These are phyloP conservation scores for Colletotrichum acutatum DNA, from an alignment of 2,329 filamentous ascomycete species.

Conservation along the genomic window DNA sequence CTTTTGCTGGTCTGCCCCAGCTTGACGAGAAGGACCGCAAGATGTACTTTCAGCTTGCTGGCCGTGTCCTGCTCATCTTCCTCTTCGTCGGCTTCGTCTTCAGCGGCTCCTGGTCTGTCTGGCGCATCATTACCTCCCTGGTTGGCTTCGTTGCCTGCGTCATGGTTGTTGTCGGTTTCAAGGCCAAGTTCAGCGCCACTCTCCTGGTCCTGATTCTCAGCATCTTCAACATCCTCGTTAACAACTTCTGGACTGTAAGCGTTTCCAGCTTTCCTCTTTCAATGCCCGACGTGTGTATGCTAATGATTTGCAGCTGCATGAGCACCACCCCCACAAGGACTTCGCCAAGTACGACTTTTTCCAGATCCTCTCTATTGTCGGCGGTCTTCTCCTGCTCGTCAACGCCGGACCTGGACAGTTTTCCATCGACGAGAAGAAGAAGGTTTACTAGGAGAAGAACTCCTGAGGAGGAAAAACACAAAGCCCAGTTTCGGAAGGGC, in stretches of 20 bases:
- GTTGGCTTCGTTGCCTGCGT: constrained; percentile 91
- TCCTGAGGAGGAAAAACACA: constrained; percentile 6
- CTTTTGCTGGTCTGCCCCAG: constrained; percentile 91
- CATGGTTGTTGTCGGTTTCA: constrained; percentile 99
- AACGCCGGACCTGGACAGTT: constrained; percentile 99
- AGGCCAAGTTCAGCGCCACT: constrained; percentile 98
- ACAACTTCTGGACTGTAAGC: constrained; percentile 99
- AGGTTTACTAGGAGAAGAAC: constrained; percentile 80
- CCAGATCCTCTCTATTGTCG: constrained; percentile 98
- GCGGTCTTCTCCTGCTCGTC: constrained; percentile 93
- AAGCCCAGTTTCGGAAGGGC: constrained; percentile 14
- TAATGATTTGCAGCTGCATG: constrained; percentile 76
- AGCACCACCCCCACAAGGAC: constrained; percentile 98
- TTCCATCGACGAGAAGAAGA: constrained; percentile 99
- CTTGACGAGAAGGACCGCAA: constrained; percentile 99
- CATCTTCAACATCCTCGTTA: constrained; percentile 95
- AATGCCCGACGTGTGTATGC: not conserved
- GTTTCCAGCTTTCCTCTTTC: constrained; percentile 38
- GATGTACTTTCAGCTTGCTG: constrained; percentile 99
- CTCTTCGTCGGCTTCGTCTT: constrained; percentile 97
- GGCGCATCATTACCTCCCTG: constrained; percentile 85
- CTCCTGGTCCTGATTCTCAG: constrained; percentile 95
- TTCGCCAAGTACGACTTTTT: constrained; percentile 99
- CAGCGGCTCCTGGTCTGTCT: constrained; percentile 90
- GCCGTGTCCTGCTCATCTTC: constrained; percentile 95